Conservation (phyloP, 768 basidiomycete species). For the Russula ochroleuca region DNA sequence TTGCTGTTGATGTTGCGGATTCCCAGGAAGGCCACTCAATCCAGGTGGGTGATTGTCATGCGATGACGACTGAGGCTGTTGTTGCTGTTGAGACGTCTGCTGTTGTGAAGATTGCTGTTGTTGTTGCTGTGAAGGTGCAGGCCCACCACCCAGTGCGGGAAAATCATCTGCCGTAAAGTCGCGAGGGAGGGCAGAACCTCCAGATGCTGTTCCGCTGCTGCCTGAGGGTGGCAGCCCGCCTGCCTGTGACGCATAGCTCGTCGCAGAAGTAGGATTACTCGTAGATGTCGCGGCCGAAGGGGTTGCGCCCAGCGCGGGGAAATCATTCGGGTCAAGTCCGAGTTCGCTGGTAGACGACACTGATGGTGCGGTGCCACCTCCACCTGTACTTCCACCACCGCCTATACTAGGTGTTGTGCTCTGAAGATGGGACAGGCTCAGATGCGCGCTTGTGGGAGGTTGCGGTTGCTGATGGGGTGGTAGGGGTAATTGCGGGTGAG, state of each 20-base stretch:
- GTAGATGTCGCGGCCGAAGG: slow-evolving; percentile 40
- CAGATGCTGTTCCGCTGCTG: slow-evolving; percentile 32
- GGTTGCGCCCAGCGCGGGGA: slow-evolving; percentile 76
- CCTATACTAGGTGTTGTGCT: slow-evolving; percentile 40
- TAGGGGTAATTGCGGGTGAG: slow-evolving; percentile 37
- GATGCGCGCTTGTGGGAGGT: slow-evolving; percentile 48
- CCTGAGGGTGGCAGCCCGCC: slow-evolving; percentile 53
- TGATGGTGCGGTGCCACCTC: slow-evolving; percentile 48
- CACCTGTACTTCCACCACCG: background rate
- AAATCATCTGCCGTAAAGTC: slow-evolving; percentile 89
- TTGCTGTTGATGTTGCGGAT: slow-evolving; percentile 52
- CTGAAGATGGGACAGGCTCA: slow-evolving; percentile 53
- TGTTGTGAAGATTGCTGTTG: slow-evolving; percentile 29
- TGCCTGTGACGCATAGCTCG: slow-evolving; percentile 82
- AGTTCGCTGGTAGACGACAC: slow-evolving; percentile 68
- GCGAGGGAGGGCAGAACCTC: slow-evolving; percentile 44
- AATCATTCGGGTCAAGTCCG: slow-evolving; percentile 80
- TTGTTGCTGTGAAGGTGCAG: slow-evolving; percentile 43
- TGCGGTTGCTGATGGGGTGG: slow-evolving; percentile 41
- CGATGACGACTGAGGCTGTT: slow-evolving; percentile 35
- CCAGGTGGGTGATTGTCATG: slow-evolving; percentile 60
- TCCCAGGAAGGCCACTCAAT: slow-evolving; percentile 58
- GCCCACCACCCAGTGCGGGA: slow-evolving; percentile 74
- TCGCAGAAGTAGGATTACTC: slow-evolving; percentile 39
- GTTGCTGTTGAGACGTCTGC: slow-evolving; percentile 18